These are phyloP conservation scores for Dothidotthia symphoricarpi DNA, from an alignment of 2,329 filamentous ascomycete genomes.

Conservation along the genomic window DNA sequence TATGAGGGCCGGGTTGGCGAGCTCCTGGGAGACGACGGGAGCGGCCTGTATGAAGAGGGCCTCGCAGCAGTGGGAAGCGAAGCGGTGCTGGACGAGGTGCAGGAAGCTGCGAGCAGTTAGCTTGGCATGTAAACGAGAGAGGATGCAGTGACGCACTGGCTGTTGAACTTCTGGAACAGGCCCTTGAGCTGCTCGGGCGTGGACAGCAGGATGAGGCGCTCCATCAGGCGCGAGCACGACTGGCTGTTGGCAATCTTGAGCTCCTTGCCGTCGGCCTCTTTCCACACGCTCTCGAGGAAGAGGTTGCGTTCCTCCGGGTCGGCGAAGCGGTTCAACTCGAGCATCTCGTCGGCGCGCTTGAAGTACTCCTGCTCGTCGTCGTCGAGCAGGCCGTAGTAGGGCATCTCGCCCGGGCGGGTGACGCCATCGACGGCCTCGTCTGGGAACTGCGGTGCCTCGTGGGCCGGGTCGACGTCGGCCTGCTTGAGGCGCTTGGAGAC, in stretches of 20 bases:
- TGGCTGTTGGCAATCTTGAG: conserved; percentile 95
- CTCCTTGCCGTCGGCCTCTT: conserved; percentile 86
- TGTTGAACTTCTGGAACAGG: conserved; percentile 79
- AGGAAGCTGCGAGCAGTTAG: conserved; percentile 59
- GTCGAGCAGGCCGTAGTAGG: conserved; percentile 91
- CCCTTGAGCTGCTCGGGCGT: conserved; percentile 77
- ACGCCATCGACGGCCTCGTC: conserved; percentile 30
- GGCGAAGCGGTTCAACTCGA: conserved; percentile 85
- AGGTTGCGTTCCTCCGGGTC: conserved; percentile 60
- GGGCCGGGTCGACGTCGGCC: conserved; percentile 14
- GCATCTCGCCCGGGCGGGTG: conserved; percentile 54
- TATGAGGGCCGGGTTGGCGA: conserved; percentile 51
- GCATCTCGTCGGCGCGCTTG: conserved; percentile 79
- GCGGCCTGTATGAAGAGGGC: conserved; percentile 84
- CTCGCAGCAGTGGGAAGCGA: conserved; percentile 96
- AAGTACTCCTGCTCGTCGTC: conserved; percentile 97
- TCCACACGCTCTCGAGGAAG: conserved; percentile 75
- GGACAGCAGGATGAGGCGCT: conserved; percentile 82
- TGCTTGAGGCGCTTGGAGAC: conserved; percentile 37
- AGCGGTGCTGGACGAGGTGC: conserved; percentile 88
- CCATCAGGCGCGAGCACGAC: conserved; percentile 89
- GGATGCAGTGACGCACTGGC: conserved; percentile 56
- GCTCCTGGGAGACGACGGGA: conserved; percentile 72
- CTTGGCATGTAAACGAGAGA: not conserved
- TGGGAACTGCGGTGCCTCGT: conserved; percentile 12